A percentile compares a stretch with the other conserved stretches of the same genome.
Conservation (phyloP, 805 yeast species). For the Wickerhamomyces silvicola region DNA sequence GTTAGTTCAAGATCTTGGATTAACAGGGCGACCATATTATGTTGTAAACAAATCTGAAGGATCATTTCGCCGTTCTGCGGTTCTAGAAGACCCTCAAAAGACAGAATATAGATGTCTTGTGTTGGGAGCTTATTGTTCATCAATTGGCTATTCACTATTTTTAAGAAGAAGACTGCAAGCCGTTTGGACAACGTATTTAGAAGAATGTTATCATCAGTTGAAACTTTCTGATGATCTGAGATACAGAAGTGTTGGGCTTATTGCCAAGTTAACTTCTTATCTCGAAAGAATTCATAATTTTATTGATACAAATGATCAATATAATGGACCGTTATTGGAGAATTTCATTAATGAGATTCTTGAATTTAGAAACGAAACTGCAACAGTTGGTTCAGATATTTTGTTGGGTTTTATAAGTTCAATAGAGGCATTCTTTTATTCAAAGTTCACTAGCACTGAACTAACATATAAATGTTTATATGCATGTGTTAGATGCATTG, state of each 20-base stretch:
- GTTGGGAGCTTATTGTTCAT: slow-evolving; percentile 51
- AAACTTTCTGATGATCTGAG: slow-evolving; percentile 28
- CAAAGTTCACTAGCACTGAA: slow-evolving; percentile 13
- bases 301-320: slow-evolving; percentile 10
- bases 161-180: slow-evolving; percentile 56
- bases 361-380: slow-evolving; percentile 3
- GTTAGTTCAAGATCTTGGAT: slow-evolving; percentile 70
- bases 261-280: slow-evolving; percentile 52
- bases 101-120: slow-evolving; percentile 46
- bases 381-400: slow-evolving; percentile 8
- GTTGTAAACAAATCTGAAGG: slow-evolving; percentile 36
- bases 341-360: slow-evolving; percentile 14
- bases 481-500: slow-evolving; percentile 14
- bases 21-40: slow-evolving; percentile 46
- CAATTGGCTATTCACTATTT: slow-evolving; percentile 60
- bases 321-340: slow-evolving; percentile 12
- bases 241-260: slow-evolving; percentile 42
- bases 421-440: slow-evolving; percentile 20
- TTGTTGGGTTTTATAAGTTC: slow-evolving; percentile 18
- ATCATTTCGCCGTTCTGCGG: slow-evolving; percentile 33
- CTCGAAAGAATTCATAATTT: slow-evolving; percentile 46
- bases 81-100: slow-evolving; percentile 31
- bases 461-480: slow-evolving; percentile 16
- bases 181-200: slow-evolving; percentile 56
- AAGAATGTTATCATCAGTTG: slow-evolving; percentile 49